Evolutionary conservation across 2,329 filamentous ascomycete species (phyloP), one percentile per base, ranked within the genome.

Genomic region (Alternaria sp.): DNA sequence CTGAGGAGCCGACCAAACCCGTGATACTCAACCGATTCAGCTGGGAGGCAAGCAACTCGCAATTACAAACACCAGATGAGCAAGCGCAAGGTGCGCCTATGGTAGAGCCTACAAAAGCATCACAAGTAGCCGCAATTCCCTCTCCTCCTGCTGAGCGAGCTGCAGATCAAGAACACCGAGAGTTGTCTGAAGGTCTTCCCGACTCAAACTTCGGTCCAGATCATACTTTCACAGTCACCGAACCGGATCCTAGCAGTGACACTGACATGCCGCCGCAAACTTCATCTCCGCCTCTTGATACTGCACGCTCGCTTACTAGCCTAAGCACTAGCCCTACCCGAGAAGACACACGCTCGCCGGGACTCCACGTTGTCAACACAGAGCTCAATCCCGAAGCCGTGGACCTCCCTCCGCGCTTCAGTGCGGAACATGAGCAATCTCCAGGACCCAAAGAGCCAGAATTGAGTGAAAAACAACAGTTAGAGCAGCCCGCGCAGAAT

Each of bases 281-380:
- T 29, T 48, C 65, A 11, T 64, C 62, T 34, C 60, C 71, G 10
- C 64, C 66, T 11, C 41, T 64, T 5, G 66, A 65, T 13, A 53
- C 58, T 42, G 55, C 60, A 13, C 63, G 54, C 34, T 54, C 63
- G 6, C 48, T 65, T 6, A 14, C 49, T 10, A 73, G 68, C 36
- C 66, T 67, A 23, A 61, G 60, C 11, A n/a, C 49, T 14, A 73
- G 68, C 37, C 66, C 68, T 26, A 61, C 61, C 11, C 64, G 60
- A 26, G 67, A 70, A 44, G 58, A 58, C 5, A 69, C 69, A 23
- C 70, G 70, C 42, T 62, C 69, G 17, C 63, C 70, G 21, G 76
- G 75, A 3, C 70, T 82, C 39, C 80, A 81, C 53, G 77, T 82
- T 24, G 77, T 81, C 44, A 82, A 82, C 54, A 73, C 77, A 17